Conservation (phyloP, 1,139 yeast species). For the Suhomyces ambrosiae region DNA sequence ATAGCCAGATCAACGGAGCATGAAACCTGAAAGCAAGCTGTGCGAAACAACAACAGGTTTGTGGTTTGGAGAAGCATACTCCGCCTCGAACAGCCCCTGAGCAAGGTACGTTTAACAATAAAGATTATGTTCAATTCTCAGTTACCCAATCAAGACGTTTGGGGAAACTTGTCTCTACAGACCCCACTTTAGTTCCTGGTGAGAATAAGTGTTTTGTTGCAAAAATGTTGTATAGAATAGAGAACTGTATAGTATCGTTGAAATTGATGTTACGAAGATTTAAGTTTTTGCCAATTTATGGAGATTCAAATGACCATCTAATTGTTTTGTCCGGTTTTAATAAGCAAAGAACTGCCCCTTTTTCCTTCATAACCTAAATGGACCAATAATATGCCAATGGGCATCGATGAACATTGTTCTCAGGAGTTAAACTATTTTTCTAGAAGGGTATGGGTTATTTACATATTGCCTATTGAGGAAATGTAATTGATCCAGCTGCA, state of each 20-base stretch:
- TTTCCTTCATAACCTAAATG: neutral
- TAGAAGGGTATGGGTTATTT: conserved; percentile 3
- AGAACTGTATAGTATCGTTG: no score
- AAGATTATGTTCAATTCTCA: conserved; percentile 17
- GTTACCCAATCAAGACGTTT: conserved; percentile 16
- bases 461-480: conserved; percentile 17
- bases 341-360: neutral
- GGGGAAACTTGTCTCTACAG: conserved; percentile 9
- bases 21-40: neutral
- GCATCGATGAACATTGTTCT: conserved; percentile 3
- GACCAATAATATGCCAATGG: conserved; percentile 5
- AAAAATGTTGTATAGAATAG: no score
- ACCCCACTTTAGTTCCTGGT: conserved; percentile 16
- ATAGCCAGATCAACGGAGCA: conserved; percentile 1
- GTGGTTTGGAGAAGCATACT: conserved; percentile 7
- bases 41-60: neutral
- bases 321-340: no score
- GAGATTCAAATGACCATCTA: no score
- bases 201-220: no score
- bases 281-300: no score
- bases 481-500: conserved; percentile 12
- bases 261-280: no score
- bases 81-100: conserved; percentile 12
- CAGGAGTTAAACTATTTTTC: neutral
- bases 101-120: conserved; percentile 9